Evolutionary conservation across 1,284 basidiomycete genomes (phyloP).

Genomic region (Ustilago tritici): DNA sequence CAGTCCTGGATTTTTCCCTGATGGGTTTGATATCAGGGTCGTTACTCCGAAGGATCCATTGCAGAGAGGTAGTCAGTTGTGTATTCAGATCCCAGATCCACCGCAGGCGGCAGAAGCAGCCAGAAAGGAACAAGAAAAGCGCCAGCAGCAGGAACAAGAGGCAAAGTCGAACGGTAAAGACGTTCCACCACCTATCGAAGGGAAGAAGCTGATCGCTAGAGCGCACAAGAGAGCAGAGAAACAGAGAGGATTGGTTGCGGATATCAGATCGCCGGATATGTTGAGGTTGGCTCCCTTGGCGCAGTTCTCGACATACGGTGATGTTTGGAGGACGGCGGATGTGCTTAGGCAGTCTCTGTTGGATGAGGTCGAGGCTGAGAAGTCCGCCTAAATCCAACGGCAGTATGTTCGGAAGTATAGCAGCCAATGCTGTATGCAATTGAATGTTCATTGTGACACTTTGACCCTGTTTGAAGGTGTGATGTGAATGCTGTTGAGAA

Average conservation of each 20-base stretch:
- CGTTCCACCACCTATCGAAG: constrained; percentile 57
- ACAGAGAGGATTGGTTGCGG: constrained; percentile 57
- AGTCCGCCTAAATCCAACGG: neutral
- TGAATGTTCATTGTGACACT: neutral
- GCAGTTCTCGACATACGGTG: constrained; percentile 59
- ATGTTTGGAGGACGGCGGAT: constrained; percentile 62
- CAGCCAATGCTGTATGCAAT: neutral
- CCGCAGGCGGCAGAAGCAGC: neutral
- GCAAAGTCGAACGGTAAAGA: constrained; percentile 23
- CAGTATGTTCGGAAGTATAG: too few species aligned
- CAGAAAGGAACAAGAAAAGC: constrained; percentile 6
- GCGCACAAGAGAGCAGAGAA: constrained; percentile 57
- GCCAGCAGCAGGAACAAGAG: constrained; percentile 5
- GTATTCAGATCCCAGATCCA: constrained; percentile 56
- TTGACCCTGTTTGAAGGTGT: neutral
- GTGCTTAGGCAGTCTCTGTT: constrained; percentile 47
- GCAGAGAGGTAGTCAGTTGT: constrained; percentile 62
- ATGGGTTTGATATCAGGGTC: constrained; percentile 44
- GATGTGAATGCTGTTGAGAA: too few species aligned
- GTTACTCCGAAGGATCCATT: constrained; percentile 60
- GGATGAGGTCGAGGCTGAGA: constrained; percentile 33
- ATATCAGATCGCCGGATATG: constrained; percentile 65
- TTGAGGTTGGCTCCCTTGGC: constrained; percentile 65
- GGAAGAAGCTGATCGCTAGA: constrained; percentile 50
- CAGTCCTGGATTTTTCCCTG: constrained; percentile 53